Conservation (phyloP, 2,329 filamentous ascomycete species). For the Fusarium ambrosium region DNA sequence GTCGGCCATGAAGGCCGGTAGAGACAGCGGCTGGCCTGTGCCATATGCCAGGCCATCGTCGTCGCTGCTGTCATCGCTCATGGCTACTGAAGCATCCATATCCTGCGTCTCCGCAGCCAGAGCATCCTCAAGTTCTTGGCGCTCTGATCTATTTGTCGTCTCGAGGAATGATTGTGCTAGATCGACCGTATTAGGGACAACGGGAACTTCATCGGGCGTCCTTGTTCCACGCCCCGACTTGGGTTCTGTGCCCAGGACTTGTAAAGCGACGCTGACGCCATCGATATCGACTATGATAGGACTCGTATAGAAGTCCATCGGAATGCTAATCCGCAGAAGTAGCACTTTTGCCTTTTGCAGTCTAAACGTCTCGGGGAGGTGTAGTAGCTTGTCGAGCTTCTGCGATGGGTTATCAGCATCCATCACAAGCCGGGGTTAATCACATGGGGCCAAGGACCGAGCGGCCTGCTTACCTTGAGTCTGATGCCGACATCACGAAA, state of each 20-base stretch:
- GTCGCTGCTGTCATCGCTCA: constrained; percentile 73
- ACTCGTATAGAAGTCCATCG: constrained; percentile 88
- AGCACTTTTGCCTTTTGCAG: constrained; percentile 82
- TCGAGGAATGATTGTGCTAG: constrained; percentile 84
- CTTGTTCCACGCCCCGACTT: constrained; percentile 56
- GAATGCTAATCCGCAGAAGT: constrained; percentile 83
- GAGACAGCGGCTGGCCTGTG: constrained; percentile 77
- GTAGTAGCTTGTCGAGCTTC: constrained; percentile 83
- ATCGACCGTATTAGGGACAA: constrained; percentile 77
- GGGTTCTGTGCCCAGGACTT: constrained; percentile 59
- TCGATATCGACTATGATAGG: constrained; percentile 86
- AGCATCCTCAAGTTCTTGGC: constrained; percentile 76
- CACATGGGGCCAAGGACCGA: constrained; percentile 16
- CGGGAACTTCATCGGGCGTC: constrained; percentile 45
- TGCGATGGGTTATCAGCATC: constrained; percentile 55
- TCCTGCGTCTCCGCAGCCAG: constrained; percentile 73
- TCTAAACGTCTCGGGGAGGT: constrained; percentile 79
- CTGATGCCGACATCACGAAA: constrained; percentile 88
- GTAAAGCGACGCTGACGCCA: constrained; percentile 80
- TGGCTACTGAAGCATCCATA: constrained; percentile 70
- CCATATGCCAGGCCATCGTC: constrained; percentile 74
- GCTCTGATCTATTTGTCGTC: constrained; percentile 75
- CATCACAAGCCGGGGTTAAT: constrained; percentile 4
- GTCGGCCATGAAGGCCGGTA: constrained; percentile 78
- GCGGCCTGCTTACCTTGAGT: constrained; percentile 70